Conservation (phyloP, 257 asterid species). For the Linaria vulgaris region DNA sequence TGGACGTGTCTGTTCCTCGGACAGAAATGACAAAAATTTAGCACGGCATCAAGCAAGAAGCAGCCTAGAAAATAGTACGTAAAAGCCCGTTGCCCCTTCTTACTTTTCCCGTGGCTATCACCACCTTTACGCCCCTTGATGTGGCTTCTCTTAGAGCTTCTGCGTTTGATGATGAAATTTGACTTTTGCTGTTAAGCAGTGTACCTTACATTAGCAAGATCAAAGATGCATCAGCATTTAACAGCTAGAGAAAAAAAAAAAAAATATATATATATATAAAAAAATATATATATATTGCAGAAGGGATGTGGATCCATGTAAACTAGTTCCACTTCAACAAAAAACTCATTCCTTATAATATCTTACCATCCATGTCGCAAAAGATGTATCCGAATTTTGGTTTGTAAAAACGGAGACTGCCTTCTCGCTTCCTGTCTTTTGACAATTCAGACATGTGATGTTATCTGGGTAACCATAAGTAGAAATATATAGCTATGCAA, state of each 20-base stretch:
- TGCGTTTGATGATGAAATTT: constrained; percentile 63
- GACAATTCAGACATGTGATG: constrained; percentile 62
- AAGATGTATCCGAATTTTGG: constrained; percentile 88
- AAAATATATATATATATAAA: not conserved
- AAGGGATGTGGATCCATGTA: not conserved
- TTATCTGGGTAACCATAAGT: constrained; percentile 49
- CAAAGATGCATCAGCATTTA: constrained; percentile 19
- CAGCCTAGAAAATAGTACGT: constrained; percentile 23
- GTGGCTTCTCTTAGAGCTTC: constrained; percentile 84
- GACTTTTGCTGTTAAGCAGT: constrained; percentile 95
- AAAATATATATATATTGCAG: constrained; percentile 1
- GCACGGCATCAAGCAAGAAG: constrained; percentile 27
- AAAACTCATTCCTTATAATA: constrained; percentile 8
- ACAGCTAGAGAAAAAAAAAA: not conserved
- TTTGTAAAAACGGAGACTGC: constrained; percentile 92
- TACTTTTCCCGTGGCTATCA: constrained; percentile 98
- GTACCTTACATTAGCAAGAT: constrained; percentile 55
- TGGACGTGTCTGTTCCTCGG: constrained; percentile 71
- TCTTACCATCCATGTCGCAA: constrained; percentile 98
- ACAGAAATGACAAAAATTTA: constrained; percentile 25
- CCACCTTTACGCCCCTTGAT: constrained; percentile 90
- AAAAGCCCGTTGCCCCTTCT: constrained; percentile 25
- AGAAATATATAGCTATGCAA: constrained; percentile 36
- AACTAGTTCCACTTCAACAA: constrained; percentile 1
- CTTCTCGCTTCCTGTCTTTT: constrained; percentile 98